Evolutionary conservation across 2,329 filamentous ascomycete genomes (phyloP).

Genomic region (Neonectria coccinea): DNA sequence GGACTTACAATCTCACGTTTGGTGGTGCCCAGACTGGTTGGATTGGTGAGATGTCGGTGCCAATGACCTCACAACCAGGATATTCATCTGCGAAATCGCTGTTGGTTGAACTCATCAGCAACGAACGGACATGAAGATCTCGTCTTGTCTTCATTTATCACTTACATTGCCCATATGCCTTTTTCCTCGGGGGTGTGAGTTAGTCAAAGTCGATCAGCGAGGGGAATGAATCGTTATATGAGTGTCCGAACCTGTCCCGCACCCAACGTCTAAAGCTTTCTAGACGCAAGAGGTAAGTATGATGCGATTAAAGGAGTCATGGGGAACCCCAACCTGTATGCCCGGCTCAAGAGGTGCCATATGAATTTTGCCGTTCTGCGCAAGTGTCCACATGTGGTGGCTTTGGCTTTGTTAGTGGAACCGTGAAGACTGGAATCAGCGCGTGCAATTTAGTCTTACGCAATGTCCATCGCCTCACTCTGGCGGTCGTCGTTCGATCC

Average conservation of each 20-base stretch:
- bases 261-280: slow-evolving; percentile 30
- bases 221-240: no score
- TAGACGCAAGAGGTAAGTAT: not conserved
- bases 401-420: slow-evolving; percentile 3
- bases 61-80: slow-evolving; percentile 59
- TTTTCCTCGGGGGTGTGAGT: not conserved
- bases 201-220: not conserved
- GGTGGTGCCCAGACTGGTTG: slow-evolving; percentile 61
- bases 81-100: slow-evolving; percentile 62
- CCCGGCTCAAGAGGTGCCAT: slow-evolving; percentile 17
- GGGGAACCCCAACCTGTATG: slow-evolving; percentile 13
- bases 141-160: not conserved
- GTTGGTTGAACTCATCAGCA: slow-evolving; percentile 34
- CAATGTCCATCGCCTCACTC: slow-evolving; percentile 49
- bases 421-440: not conserved
- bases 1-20: slow-evolving; percentile 30
- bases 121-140: no score
- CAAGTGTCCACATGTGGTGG: slow-evolving; percentile 59
- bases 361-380: slow-evolving; percentile 54
- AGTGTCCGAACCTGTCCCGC: slow-evolving; percentile 23
- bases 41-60: slow-evolving; percentile 69
- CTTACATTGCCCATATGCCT: slow-evolving; percentile 32
- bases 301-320: not conserved
- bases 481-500: slow-evolving; percentile 48
- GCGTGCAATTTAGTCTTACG: slow-evolving; percentile 22